Conservation (phyloP, 1,284 basidiomycete genomes). For the Heterobasidion irregulare region DNA sequence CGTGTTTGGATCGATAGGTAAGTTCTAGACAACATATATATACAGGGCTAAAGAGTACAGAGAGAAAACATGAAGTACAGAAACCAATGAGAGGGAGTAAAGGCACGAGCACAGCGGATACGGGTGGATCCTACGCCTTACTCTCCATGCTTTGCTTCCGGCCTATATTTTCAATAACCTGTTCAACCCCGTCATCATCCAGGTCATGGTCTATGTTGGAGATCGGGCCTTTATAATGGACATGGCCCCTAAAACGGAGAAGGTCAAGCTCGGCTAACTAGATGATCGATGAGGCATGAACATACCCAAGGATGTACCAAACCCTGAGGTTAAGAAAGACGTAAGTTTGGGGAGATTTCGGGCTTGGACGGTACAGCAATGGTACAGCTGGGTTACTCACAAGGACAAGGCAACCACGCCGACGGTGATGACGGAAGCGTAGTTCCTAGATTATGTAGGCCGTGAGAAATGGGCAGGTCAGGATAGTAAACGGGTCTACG, state of each 20-base stretch:
- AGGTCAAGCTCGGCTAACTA: neutral
- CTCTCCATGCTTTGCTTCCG: neutral
- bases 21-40: too few relatives aligned
- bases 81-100: too few relatives aligned
- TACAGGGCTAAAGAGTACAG: too few relatives aligned
- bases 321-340: neutral
- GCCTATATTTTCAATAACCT: neutral
- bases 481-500: constrained; percentile 31
- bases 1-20: too few relatives aligned
- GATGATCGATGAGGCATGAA: constrained; percentile 1
- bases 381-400: neutral
- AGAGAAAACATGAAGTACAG: too few relatives aligned
- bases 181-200: neutral
- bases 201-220: constrained; percentile 4
- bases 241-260: constrained; percentile 8
- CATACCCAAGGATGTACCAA: constrained; percentile 14
- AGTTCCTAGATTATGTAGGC: constrained; percentile 34
- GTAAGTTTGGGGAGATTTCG: too few relatives aligned
- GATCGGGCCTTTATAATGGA: constrained; percentile 13
- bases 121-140: neutral
- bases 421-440: constrained; percentile 44
- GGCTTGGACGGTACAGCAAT: neutral
- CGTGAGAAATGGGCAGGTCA: neutral
- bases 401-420: constrained; percentile 20
- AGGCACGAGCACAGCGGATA: too few relatives aligned